Evolutionary conservation across 768 basidiomycete genomes (phyloP).

Genomic region (Tricholoma sp.): DNA sequence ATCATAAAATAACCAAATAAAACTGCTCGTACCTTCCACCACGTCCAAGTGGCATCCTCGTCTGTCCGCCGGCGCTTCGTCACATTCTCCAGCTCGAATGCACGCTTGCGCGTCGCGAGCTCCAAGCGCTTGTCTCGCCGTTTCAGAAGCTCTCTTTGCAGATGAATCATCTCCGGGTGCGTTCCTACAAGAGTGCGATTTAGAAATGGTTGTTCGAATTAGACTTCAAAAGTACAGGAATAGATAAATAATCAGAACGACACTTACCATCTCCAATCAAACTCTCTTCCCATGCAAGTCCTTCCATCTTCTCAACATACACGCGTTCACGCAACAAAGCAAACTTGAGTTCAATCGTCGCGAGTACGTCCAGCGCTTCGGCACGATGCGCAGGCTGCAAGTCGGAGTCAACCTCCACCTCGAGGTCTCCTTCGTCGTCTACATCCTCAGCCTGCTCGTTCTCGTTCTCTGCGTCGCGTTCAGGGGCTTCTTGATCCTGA

Average conservation of each 20-base stretch:
- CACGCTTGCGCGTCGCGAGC: conserved; percentile 70
- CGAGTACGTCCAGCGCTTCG: conserved; percentile 84
- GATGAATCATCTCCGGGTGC: conserved; percentile 82
- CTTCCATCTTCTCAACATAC: conserved; percentile 94
- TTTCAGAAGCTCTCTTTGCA: conserved; percentile 73
- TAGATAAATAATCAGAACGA: neutral
- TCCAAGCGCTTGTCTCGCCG: conserved; percentile 79
- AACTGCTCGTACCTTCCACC: conserved; percentile 71
- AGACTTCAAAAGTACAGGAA: neutral
- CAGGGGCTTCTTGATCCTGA: conserved; percentile 22
- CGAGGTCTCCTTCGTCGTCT: conserved; percentile 37
- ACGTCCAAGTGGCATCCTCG: conserved; percentile 78
- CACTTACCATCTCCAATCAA: conserved; percentile 69
- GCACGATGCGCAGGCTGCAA: conserved; percentile 77
- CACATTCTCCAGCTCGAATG: conserved; percentile 61
- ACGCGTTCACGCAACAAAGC: conserved; percentile 80
- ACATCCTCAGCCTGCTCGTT: conserved; percentile 22
- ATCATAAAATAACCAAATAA: conserved; percentile 1
- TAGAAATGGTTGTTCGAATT: neutral
- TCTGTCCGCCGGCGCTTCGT: conserved; percentile 61
- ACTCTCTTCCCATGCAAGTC: conserved; percentile 81
- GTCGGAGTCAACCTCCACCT: conserved; percentile 55
- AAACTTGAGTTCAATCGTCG: conserved; percentile 90
- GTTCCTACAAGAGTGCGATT: conserved; percentile 40
- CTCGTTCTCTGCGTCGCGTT: conserved; percentile 18